A percentile compares a stretch with the other conserved stretches of the same genome.
These are phyloP conservation scores for Rhodotorula sp. DNA, from an alignment of 1,284 basidiomycete genomes.

Conservation along the genomic window DNA sequence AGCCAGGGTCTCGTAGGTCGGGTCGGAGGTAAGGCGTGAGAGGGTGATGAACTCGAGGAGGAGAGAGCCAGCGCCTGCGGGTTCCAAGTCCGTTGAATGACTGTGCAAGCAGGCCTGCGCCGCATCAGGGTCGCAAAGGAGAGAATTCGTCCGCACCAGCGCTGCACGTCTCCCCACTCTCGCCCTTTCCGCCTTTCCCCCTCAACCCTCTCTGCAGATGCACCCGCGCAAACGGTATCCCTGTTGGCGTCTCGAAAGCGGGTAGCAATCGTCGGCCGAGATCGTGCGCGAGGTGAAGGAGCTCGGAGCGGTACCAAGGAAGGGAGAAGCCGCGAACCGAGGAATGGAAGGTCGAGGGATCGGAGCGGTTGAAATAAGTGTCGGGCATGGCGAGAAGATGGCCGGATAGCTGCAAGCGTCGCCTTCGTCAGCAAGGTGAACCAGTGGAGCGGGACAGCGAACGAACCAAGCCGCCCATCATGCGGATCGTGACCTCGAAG, in stretches of 20 bases:
- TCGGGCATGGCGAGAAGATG: slow-evolving; percentile 69
- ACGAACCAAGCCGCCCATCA: slow-evolving; percentile 67
- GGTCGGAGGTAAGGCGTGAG: slow-evolving; percentile 80
- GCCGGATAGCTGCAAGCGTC: slow-evolving; percentile 60
- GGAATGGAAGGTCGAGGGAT: slow-evolving; percentile 6
- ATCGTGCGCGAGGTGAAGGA: slow-evolving; percentile 75
- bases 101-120: too few species aligned
- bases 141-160: slow-evolving; percentile 15
- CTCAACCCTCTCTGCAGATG: slow-evolving; percentile 60
- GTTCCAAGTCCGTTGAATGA: slow-evolving; percentile 54
- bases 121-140: not conserved
- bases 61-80: slow-evolving; percentile 86
- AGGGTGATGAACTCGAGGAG: slow-evolving; percentile 89
- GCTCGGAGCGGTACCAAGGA: slow-evolving; percentile 57
- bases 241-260: slow-evolving; percentile 81
- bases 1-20: slow-evolving; percentile 68
- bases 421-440: not conserved
- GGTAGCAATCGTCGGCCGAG: slow-evolving; percentile 78
- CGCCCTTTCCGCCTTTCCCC: slow-evolving; percentile 20
- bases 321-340: slow-evolving; percentile 38
- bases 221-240: slow-evolving; percentile 82
- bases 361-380: not conserved
- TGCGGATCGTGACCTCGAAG: slow-evolving; percentile 60
- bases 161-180: slow-evolving; percentile 30
- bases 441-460: not conserved